Conservation (phyloP, 108 stramenopile species). For the Schizochytrium sp. region DNA sequence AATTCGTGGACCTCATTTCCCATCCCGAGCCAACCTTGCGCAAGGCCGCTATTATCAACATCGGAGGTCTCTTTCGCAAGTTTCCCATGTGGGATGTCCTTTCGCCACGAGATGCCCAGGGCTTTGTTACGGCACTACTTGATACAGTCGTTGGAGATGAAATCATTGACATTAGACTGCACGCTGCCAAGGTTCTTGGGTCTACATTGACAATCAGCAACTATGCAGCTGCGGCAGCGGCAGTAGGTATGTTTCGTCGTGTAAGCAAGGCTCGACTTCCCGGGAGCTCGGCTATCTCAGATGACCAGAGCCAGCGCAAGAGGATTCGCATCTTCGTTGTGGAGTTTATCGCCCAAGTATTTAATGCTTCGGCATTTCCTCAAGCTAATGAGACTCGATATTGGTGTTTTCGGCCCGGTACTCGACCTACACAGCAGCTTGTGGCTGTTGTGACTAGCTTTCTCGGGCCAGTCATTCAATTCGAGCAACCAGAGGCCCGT, state of each 20-base stretch:
- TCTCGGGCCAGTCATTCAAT: background rate
- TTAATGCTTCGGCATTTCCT: background rate
- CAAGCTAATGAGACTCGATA: background rate
- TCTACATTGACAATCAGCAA: background rate
- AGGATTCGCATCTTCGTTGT: background rate
- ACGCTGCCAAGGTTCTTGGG: background rate
- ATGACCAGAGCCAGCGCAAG: background rate
- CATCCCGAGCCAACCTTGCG: background rate
- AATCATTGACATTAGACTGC: background rate
- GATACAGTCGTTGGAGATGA: background rate
- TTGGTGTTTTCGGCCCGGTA: background rate
- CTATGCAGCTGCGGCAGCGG: background rate
- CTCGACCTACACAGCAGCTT: background rate
- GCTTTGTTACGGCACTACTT: background rate
- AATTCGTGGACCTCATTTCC: background rate
- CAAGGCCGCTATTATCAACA: background rate
- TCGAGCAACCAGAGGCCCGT: background rate
- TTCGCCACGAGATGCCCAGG: background rate
- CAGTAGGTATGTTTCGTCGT: background rate
- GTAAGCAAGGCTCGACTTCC: background rate
- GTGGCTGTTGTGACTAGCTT: background rate
- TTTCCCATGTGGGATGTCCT: background rate
- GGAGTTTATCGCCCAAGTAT: background rate
- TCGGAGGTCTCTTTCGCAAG: background rate
- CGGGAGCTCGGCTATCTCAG: background rate